A percentile compares a stretch with the other conserved stretches of the same genome.
Evolutionary conservation across 352 stramenopile species (phyloP).

Genomic region (Globisporangium viniferum): DNA sequence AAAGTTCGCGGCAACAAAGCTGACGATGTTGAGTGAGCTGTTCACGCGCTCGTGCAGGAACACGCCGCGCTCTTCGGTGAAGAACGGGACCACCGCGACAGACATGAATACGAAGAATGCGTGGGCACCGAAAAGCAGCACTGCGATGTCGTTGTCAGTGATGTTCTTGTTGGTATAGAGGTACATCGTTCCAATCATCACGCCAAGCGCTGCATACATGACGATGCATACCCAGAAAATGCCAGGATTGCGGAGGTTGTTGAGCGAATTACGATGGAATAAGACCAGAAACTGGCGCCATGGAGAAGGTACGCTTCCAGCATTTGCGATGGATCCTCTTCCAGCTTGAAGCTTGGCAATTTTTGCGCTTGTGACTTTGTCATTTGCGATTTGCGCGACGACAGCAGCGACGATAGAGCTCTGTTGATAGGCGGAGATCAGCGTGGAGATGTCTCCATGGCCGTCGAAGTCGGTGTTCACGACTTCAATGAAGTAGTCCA

Average conservation of each 20-base stretch:
- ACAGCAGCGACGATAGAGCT: not conserved
- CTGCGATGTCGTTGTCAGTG: slow-evolving; percentile 34
- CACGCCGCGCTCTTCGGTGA: slow-evolving; percentile 82
- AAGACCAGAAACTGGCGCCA: slow-evolving; percentile 54
- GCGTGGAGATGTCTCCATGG: not conserved
- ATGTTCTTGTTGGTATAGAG: slow-evolving; percentile 39
- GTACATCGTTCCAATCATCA: slow-evolving; percentile 80
- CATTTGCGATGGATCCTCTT: slow-evolving; percentile 19
- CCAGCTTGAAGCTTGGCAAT: not conserved
- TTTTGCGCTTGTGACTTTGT: not conserved
- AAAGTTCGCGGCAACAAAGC: slow-evolving; percentile 75
- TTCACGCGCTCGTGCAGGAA: slow-evolving; percentile 80
- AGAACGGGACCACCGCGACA: slow-evolving; percentile 81
- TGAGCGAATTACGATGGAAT: slow-evolving; percentile 48
- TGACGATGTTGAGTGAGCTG: slow-evolving; percentile 65
- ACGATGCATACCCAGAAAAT: slow-evolving; percentile 79
- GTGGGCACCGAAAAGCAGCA: slow-evolving; percentile 86
- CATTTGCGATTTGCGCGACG: slow-evolving; percentile 37
- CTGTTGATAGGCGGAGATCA: slow-evolving; percentile 10
- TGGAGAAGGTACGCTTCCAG: slow-evolving; percentile 34
- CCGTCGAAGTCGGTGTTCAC: slow-evolving; percentile 60
- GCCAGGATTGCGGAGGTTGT: slow-evolving; percentile 66
- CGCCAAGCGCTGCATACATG: slow-evolving; percentile 74
- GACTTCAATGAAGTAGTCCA: slow-evolving; percentile 63
- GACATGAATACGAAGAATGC: slow-evolving; percentile 92